Evolutionary conservation across 2,329 filamentous ascomycete species (phyloP), one percentile per base, ranked within the genome.

Genomic region (Arthrobotrys sphaeroides): DNA sequence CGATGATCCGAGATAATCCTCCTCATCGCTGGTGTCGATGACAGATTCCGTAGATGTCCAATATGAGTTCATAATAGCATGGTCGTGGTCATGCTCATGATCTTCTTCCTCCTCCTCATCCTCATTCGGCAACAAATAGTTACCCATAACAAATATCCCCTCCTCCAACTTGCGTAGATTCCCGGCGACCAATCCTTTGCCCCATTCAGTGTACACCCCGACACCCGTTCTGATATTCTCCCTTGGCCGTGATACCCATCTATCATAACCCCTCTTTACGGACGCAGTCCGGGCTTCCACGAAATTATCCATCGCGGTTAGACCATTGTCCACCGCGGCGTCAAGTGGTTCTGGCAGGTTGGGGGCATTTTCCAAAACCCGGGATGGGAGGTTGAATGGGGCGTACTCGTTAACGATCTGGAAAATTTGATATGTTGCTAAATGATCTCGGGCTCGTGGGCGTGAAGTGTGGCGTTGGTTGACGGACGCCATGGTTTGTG

Each of bases 41-140:
- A 76, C 62, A 22, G 73, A 69, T 33, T 70, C 65, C 28, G 73
- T 76, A 5, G 73, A 69, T 0, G 73, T 76, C 64, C 65, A 76
- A 26, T 70, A 76, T 9, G 73, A 61, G 13, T 76, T 69, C 73
- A 69, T 70, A 18, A 24, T 59, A 5, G 73, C 66, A 49, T 76
- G 64, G 5, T 76, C 65, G 18, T 62, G 60, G 13, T 69, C 65
- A 20, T 66, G 65, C 7, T 53, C 51, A 18, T 42, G 51, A 10
- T 75, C 64, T 36, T 67, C 70, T 24, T 69, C 65, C 4, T 69
- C 72, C 16, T 70, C 61, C n/a, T 75, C 64, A 10, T 67, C 70
- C 45, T 64, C 70, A 13, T 38, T 22, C 2, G 73, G 73, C 5
- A 76, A 33, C 16, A 76, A 40, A 36, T 76, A 70, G 20, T 76